A percentile compares a stretch with the other conserved stretches of the same genome.
phyloP scores from a whole-genome alignment of 2,329 filamentous ascomycete species.

The Ophiocordyceps australis region DNA sequence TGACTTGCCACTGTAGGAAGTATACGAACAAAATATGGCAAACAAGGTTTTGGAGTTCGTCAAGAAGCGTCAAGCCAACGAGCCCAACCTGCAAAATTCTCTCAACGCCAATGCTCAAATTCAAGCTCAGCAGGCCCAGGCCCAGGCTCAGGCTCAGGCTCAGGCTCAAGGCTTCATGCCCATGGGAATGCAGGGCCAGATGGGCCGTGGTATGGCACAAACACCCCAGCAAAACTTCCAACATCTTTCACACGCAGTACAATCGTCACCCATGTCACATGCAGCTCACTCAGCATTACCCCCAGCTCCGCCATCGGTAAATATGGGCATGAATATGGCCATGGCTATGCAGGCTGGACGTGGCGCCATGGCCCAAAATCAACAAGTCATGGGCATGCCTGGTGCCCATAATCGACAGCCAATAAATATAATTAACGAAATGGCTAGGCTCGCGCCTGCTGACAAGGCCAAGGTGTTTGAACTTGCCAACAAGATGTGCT shows the following conservation, averaged over 20 bases:
- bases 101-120: constrained; percentile 24
- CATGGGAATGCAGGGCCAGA: constrained; percentile 27
- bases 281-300: constrained; percentile 8
- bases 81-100: constrained; percentile 27
- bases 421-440: constrained; percentile 11
- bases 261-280: constrained; percentile 30
- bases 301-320: constrained; percentile 8
- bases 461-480: constrained; percentile 27
- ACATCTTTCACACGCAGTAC: constrained; percentile 40
- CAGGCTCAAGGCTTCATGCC: constrained; percentile 34
- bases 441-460: constrained; percentile 19
- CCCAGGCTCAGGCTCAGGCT: constrained; percentile 28
- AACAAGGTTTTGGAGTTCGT: constrained; percentile 28
- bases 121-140: constrained; percentile 18
- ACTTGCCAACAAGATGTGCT: constrained; percentile 21
- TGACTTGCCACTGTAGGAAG: constrained; percentile 17
- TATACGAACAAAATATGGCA: constrained; percentile 29
- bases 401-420: constrained; percentile 14
- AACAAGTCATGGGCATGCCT: constrained; percentile 19
- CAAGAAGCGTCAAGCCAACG: constrained; percentile 30
- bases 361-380: constrained; percentile 20
- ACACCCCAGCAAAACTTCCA: constrained; percentile 35
- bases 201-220: no score
- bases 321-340: constrained; percentile 17
- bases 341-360: constrained; percentile 18